phyloP scores from a whole-genome alignment of 192 early-diverging fungal genomes.

The Coemansia sp. region DNA sequence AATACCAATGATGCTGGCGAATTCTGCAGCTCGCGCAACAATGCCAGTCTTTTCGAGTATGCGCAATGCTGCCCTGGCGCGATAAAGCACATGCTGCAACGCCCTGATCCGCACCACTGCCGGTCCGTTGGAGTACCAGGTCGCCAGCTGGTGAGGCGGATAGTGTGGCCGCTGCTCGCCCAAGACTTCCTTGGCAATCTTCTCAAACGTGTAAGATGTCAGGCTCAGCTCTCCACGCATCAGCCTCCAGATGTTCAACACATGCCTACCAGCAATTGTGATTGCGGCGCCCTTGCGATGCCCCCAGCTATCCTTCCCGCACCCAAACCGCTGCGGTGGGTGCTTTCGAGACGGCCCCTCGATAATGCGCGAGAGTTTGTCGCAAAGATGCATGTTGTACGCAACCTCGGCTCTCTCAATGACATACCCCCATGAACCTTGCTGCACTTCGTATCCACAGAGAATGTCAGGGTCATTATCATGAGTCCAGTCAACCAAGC shows the following conservation, averaged over 20 bases:
- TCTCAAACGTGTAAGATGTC: slow-evolving; percentile 80
- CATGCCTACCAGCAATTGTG: slow-evolving; percentile 70
- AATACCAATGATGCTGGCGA: slow-evolving; percentile 89
- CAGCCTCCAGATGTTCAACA: slow-evolving; percentile 88
- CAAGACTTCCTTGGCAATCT: slow-evolving; percentile 67
- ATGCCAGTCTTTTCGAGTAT: slow-evolving; percentile 73
- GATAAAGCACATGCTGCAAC: slow-evolving; percentile 66
- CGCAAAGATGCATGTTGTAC: slow-evolving; percentile 51
- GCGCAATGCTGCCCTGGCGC: slow-evolving; percentile 64
- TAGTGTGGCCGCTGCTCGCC: slow-evolving; percentile 72
- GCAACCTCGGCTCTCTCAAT: slow-evolving; percentile 57
- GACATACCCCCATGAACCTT: slow-evolving; percentile 87
- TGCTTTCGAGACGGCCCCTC: not conserved
- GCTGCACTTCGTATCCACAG: slow-evolving; percentile 85
- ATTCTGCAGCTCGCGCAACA: slow-evolving; percentile 73
- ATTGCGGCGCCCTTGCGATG: slow-evolving; percentile 64
- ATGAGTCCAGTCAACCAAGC: slow-evolving; percentile 58
- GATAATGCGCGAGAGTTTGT: slow-evolving; percentile 54
- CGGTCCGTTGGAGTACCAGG: slow-evolving; percentile 62
- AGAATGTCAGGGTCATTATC: slow-evolving; percentile 82
- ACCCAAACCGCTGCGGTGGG: not conserved
- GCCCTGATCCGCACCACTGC: slow-evolving; percentile 60
- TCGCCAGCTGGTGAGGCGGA: slow-evolving; percentile 55
- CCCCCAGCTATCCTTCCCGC: slow-evolving; percentile 54
- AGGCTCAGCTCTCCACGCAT: slow-evolving; percentile 76